Percentiles rank a stretch among this genome's conserved stretches.
Conservation (phyloP, 2,329 filamentous ascomycete species). For the Fusarium subglutinans region DNA sequence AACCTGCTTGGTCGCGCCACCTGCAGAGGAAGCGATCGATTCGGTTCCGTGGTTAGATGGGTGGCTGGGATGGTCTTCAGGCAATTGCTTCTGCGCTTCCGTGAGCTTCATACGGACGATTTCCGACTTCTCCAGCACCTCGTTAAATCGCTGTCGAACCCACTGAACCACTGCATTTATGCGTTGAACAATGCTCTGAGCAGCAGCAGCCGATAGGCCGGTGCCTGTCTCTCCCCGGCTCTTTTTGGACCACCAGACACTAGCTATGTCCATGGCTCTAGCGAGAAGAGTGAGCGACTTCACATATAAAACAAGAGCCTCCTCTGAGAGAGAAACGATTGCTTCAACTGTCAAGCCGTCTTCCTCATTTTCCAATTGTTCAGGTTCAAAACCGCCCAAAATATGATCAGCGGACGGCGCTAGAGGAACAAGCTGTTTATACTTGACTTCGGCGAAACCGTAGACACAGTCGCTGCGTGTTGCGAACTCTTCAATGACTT, state of each 20-base stretch:
- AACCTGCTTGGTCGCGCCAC: constrained; percentile 79
- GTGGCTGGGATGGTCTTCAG: constrained; percentile 85
- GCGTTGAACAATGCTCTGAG: constrained; percentile 68
- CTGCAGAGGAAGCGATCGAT: constrained; percentile 64
- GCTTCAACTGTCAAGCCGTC: constrained; percentile 87
- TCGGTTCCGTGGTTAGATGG: constrained; percentile 77
- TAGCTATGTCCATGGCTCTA: constrained; percentile 95
- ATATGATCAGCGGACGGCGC: constrained; percentile 80
- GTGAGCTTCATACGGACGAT: constrained; percentile 88
- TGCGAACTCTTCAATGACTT: constrained; percentile 89
- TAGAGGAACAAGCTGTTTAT: constrained; percentile 92
- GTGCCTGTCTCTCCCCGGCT: constrained; percentile 68
- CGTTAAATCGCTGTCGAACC: constrained; percentile 94
- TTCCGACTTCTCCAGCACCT: constrained; percentile 95
- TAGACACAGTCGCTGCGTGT: constrained; percentile 96
- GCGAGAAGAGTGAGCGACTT: constrained; percentile 91
- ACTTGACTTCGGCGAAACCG: constrained; percentile 98
- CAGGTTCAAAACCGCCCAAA: constrained; percentile 68
- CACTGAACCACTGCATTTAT: constrained; percentile 97
- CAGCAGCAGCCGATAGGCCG: constrained; percentile 51
- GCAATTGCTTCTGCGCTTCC: constrained; percentile 85
- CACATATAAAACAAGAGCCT: constrained; percentile 94
- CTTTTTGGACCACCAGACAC: constrained; percentile 88
- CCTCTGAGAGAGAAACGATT: constrained; percentile 86
- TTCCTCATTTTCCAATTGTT: constrained; percentile 66